Conservation (phyloP, 2,329 filamentous ascomycete species). For the Verticillium dahliae region DNA sequence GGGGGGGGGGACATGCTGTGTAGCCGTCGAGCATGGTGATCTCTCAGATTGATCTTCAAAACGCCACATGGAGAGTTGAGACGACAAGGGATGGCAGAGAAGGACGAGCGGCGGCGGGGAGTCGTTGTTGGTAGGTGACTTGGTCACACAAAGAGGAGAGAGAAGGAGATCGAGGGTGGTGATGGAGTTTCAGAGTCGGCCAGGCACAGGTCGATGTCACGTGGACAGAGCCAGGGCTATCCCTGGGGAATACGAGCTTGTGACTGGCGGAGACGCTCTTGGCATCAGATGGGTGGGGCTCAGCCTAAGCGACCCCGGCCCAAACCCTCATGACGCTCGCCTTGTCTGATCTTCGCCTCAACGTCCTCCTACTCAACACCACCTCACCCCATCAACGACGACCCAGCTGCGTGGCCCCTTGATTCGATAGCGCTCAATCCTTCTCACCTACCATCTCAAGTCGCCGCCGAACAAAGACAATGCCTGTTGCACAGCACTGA, state of each 20-base stretch:
- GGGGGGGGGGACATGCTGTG: neutral
- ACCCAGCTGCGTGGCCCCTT: neutral
- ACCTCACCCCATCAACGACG: neutral
- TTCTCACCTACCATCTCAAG: neutral
- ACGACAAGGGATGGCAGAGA: too few species aligned
- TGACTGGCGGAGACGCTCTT: neutral
- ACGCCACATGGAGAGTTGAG: too few species aligned
- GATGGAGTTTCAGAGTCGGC: too few species aligned
- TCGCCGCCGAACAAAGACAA: too few species aligned
- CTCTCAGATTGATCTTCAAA: too few species aligned
- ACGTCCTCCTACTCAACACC: neutral
- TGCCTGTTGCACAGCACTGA: too few species aligned
- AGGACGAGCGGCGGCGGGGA: too few species aligned
- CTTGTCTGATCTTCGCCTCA: slow-evolving; percentile 1
- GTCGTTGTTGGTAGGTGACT: too few species aligned
- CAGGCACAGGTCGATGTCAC: neutral
- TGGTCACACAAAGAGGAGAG: too few species aligned
- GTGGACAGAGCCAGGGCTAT: neutral
- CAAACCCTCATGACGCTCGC: neutral
- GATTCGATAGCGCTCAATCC: neutral
- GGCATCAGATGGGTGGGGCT: neutral
- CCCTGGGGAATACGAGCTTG: neutral
- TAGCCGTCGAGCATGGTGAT: neutral
- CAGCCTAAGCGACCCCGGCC: neutral
- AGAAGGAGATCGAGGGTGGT: neutral